Percentiles rank a stretch among this genome's conserved stretches.
Conservation (phyloP, 371 early-diverging fungal genomes). For the Circinella umbellata region DNA sequence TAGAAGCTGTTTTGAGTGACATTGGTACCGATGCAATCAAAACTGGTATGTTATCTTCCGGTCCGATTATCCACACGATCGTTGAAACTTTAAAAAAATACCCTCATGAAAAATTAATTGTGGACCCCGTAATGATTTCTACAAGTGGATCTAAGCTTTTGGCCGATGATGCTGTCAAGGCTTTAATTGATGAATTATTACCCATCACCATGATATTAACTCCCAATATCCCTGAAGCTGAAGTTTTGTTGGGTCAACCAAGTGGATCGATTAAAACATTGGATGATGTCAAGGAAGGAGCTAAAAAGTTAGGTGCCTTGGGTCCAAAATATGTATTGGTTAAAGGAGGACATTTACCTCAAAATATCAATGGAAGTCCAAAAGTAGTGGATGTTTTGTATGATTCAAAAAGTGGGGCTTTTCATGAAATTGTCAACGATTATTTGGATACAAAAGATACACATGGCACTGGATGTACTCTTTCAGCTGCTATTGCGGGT, state of each 20-base stretch:
- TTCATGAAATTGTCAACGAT: conserved; percentile 56
- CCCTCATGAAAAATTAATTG: conserved; percentile 53
- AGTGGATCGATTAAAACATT: conserved; percentile 49
- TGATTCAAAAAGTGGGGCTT: conserved; percentile 38
- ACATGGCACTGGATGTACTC: conserved; percentile 89
- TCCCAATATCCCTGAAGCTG: conserved; percentile 86
- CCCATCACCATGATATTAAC: conserved; percentile 77
- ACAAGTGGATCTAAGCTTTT: conserved; percentile 75
- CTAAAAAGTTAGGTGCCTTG: conserved; percentile 47
- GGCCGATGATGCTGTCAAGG: conserved; percentile 62
- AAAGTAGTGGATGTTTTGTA: conserved; percentile 71
- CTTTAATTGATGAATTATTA: conserved; percentile 57
- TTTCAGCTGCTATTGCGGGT: conserved; percentile 82
- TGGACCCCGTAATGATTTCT: conserved; percentile 91
- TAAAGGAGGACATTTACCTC: conserved; percentile 85
- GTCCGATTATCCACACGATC: conserved; percentile 65
- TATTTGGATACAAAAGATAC: conserved; percentile 70
- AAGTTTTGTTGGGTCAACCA: conserved; percentile 48
- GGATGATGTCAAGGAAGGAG: conserved; percentile 59
- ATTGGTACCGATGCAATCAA: conserved; percentile 83
- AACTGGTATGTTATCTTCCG: conserved; percentile 81
- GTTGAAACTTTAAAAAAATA: conserved; percentile 47
- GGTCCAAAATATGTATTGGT: conserved; percentile 68
- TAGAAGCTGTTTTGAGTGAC: conserved; percentile 73
- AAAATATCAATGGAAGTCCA: conserved; percentile 30